Percentiles rank a stretch among this genome's conserved stretches.
Conservation (phyloP, 176 grass and related monocot genomes). For the Hordeum marinum region DNA sequence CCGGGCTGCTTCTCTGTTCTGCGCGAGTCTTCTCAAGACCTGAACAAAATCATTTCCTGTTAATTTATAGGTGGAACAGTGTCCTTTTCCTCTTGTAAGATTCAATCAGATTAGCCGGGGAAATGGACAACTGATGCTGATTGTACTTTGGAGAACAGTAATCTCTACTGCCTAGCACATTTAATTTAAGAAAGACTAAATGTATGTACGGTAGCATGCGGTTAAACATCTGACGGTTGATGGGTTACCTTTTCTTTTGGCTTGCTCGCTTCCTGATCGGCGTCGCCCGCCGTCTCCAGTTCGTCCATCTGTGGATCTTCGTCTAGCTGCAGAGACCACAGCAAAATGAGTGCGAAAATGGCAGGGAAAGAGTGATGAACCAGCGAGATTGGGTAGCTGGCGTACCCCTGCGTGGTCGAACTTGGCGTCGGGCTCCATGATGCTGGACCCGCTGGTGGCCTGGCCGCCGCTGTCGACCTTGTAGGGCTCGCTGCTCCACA, state of each 20-base stretch:
- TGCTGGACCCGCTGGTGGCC: conserved; percentile 57
- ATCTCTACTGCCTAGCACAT: too few relatives aligned
- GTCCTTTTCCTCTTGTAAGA: not conserved
- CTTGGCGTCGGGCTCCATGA: conserved; percentile 63
- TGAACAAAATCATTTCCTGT: conserved; percentile 22
- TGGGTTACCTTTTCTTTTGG: conserved; percentile 48
- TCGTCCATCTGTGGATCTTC: conserved; percentile 33
- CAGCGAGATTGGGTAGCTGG: not conserved
- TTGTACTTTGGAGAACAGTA: not conserved
- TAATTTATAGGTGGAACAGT: not conserved
- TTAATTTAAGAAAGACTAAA: not conserved
- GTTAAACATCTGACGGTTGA: not conserved
- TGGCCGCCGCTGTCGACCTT: conserved; percentile 65
- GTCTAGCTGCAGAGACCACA: conserved; percentile 39
- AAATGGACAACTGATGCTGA: not conserved
- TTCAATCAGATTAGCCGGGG: not conserved
- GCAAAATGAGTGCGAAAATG: conserved; percentile 1
- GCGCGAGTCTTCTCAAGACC: conserved; percentile 69
- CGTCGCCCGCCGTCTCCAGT: conserved; percentile 33
- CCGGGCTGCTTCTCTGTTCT: conserved; percentile 88
- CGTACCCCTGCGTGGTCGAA: conserved; percentile 49
- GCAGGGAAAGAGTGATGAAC: not conserved
- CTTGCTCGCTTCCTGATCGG: conserved; percentile 63
- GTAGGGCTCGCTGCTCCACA: conserved; percentile 66
- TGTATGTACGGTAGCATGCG: not conserved